These are phyloP conservation scores for Ulmus americana DNA, from an alignment of 331 rosid genomes.

Conservation along the genomic window DNA sequence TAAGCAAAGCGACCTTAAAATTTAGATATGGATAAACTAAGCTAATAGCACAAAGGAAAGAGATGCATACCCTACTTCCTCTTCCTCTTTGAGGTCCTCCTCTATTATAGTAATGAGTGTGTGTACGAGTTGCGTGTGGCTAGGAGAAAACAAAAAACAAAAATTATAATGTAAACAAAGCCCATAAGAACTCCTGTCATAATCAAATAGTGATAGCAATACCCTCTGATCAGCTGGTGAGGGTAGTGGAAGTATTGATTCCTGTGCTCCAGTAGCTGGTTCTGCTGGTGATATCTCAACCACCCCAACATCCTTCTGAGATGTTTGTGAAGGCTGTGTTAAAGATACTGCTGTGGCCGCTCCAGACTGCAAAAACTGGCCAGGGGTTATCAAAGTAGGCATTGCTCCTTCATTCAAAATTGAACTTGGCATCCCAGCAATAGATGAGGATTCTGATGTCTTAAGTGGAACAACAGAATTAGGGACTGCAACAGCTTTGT, in stretches of 20 bases:
- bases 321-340: conserved; percentile 6
- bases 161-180: conserved; percentile 6
- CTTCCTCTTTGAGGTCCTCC: conserved; percentile 35
- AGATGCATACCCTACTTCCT: conserved; percentile 22
- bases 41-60: not conserved
- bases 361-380: conserved; percentile 26
- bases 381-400: conserved; percentile 29
- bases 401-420: conserved; percentile 15
- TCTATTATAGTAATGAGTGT: conserved; percentile 17
- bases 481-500: conserved; percentile 12
- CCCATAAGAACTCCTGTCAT: not conserved
- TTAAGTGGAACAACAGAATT: conserved; percentile 1
- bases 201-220: conserved; percentile 1
- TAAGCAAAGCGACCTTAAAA: not conserved
- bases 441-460: conserved; percentile 11
- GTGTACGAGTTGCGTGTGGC: conserved; percentile 15
- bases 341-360: conserved; percentile 19
- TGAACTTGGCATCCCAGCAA: conserved; percentile 19
- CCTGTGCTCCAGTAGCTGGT: conserved; percentile 10
- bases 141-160: conserved; percentile 1
- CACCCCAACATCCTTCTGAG: conserved; percentile 17
- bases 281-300: conserved; percentile 14
- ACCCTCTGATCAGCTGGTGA: conserved; percentile 24
- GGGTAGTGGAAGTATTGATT: conserved; percentile 29
- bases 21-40: not conserved